Percentiles rank a stretch among this genome's conserved stretches.
These are phyloP conservation scores for Phlyctochytrium arcticum DNA, from an alignment of 192 early-diverging fungal genomes.

Conservation along the genomic window DNA sequence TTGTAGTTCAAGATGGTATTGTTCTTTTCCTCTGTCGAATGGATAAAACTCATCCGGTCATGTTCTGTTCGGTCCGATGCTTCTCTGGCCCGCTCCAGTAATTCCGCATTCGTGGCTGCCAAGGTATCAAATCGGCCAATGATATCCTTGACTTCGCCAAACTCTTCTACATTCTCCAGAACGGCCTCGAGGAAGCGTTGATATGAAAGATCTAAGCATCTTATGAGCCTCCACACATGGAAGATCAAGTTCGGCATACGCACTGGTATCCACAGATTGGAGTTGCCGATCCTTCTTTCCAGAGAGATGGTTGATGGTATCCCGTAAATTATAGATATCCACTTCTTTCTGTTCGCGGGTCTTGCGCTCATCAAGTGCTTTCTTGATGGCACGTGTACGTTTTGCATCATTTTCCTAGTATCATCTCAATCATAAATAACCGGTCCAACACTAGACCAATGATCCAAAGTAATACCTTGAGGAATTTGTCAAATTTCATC, in stretches of 20 bases:
- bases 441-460: background rate
- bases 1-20: conserved; percentile 59
- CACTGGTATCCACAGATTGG: conserved; percentile 49
- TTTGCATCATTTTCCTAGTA: conserved; percentile 65
- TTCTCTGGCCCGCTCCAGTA: conserved; percentile 52
- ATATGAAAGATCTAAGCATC: conserved; percentile 44
- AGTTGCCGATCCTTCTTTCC: conserved; percentile 36
- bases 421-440: background rate
- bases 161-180: conserved; percentile 53
- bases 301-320: conserved; percentile 21
- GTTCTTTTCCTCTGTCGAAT: conserved; percentile 58
- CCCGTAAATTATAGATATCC: conserved; percentile 44
- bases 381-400: conserved; percentile 55
- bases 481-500: conserved; percentile 62
- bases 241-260: conserved; percentile 11
- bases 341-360: conserved; percentile 50
- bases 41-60: conserved; percentile 43
- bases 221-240: too few relatives aligned
- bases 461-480: conserved; percentile 43
- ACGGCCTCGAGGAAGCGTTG: conserved; percentile 55
- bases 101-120: conserved; percentile 56
- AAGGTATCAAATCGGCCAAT: conserved; percentile 59
- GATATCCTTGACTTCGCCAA: conserved; percentile 60
- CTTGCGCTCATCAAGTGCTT: conserved; percentile 55
- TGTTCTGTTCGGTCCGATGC: conserved; percentile 54